Base-by-base conservation (phyloP, 2,329 filamentous ascomycete genomes). In the Penicillium sp. region DNA sequence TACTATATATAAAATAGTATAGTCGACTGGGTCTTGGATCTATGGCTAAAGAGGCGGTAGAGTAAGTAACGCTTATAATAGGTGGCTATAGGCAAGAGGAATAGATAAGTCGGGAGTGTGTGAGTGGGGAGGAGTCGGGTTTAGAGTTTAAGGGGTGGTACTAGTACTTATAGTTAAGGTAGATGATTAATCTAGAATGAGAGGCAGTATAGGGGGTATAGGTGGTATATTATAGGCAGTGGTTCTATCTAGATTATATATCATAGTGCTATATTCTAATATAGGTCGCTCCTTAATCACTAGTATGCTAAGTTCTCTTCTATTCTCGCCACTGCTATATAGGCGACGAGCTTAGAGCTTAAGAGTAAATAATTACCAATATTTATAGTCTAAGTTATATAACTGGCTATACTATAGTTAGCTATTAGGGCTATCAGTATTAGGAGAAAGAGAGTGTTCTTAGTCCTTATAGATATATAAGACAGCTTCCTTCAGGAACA, bases 401-500 rank as follows among this genome's bases (percentile, higher is more conserved):
- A n/a, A 29, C 29, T 19, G 38, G 51, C 40, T 29, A 26, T 34
- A 26, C 14, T 39, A 23, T 20, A 47, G 34, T 33, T 46, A 33
- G 37, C 39, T n/a, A n/a, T n/a, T 31, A 35, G 40, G 31, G 42
- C 41, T 34, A 19, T 13, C 43, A 45, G 30, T 48, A 45, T 36
- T 43, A 45, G 34, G 29, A 14, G 38, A 39, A 5, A 45, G 26
- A 15, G 26, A 31, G 3, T 45, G 50, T 43, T 53, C 56, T 36
- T 59, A 57, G 26, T 65, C 73, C 55, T 80, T 76, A 57, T 83
- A 83, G 14, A 79, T 70, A 15, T 76, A 75, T 1, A 76, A 72
- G 20, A 81, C 71, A 1, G 79, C 78, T 55, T 81, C 77, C 42
- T 78, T 78, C 41, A 84, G 67, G 59, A 84, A 84, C 3, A 69